Evolutionary conservation across 225 moss, liverwort and hornwort genomes (phyloP), one percentile per base, ranked within the genome.

Genomic region (Bryoerythrophyllum caledonicum): DNA sequence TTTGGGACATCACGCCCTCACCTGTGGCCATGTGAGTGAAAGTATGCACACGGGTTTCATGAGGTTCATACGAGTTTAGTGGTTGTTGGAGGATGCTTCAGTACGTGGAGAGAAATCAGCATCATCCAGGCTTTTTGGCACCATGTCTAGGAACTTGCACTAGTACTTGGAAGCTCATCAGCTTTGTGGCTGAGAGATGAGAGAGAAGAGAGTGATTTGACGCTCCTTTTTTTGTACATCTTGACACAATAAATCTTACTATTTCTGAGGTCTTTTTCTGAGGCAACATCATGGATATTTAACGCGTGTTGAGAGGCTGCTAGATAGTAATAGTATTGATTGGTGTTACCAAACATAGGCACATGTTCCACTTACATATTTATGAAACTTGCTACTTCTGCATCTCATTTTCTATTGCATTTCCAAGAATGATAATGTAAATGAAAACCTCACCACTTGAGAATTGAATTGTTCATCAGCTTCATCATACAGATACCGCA

Each of bases 1-100:
- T 91, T 40, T 90, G 93, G 93, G 86, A 86, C 67, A 87, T 90
- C 76, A 87, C 81, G 30, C 73, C 93, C 54, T 79, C 87, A 61
- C 89, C 86, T 67, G 86, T 89, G 12, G 83, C 16, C 48, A 48
- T 16, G 17, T 17, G 48, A 48, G 17, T 48, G 43, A 5, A 48
- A 17, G 17, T 48, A 5, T 48, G 17, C 48, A 17, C 16, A 4
- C 48, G 16, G 1, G 1, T 48, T 16, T 43, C 43, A 14, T 14
- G 43, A 14, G 43, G 43, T 43, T 14, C 43, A 13, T 13, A 46
- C 16, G 16, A 46, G 46, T 46, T 17, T 48, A 17, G 16, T 11
- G 16, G 3, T 44, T 78, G 27, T 32, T 52, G 65, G 43, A 65
- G 16, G 4, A 71, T 66, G 71, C 27, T 74, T 70, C n/a, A 60